phyloP scores from a whole-genome alignment of 306 rosid species.

The Morella rubra region DNA sequence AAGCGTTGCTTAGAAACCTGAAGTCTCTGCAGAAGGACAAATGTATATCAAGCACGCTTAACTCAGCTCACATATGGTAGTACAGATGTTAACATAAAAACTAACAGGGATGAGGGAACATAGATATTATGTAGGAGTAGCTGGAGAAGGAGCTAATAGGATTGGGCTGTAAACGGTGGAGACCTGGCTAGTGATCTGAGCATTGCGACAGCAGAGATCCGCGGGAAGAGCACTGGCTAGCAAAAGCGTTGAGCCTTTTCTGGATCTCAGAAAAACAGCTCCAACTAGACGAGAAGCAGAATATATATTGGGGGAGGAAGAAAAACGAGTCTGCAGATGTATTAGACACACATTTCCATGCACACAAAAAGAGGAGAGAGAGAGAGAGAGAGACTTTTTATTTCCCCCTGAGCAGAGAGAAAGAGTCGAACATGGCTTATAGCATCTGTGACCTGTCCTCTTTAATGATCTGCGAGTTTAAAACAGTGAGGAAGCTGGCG shows the following conservation, averaged over 20 bases:
- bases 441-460: conserved; percentile 31
- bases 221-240: conserved; percentile 6
- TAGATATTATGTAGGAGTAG: neutral
- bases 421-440: conserved; percentile 15
- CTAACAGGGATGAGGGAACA: neutral
- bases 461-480: conserved; percentile 33
- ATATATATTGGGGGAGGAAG: conserved; percentile 34
- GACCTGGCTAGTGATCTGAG: conserved; percentile 65
- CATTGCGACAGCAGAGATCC: conserved; percentile 39
- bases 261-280: conserved; percentile 23
- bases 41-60: neutral
- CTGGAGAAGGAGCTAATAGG: neutral
- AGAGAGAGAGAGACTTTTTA: neutral
- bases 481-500: neutral
- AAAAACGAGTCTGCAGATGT: conserved; percentile 14
- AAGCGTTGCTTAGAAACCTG: conserved; percentile 35
- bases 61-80: neutral
- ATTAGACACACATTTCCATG: conserved; percentile 43
- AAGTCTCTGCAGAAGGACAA: conserved; percentile 37
- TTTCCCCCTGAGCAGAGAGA: neutral
- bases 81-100: neutral
- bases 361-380: conserved; percentile 27
- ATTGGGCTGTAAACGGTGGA: neutral
- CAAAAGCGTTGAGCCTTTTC: conserved; percentile 3
- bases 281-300: conserved; percentile 11